Base-by-base conservation (phyloP, 2,329 filamentous ascomycete species). In the Ceratocystis variospora region DNA sequence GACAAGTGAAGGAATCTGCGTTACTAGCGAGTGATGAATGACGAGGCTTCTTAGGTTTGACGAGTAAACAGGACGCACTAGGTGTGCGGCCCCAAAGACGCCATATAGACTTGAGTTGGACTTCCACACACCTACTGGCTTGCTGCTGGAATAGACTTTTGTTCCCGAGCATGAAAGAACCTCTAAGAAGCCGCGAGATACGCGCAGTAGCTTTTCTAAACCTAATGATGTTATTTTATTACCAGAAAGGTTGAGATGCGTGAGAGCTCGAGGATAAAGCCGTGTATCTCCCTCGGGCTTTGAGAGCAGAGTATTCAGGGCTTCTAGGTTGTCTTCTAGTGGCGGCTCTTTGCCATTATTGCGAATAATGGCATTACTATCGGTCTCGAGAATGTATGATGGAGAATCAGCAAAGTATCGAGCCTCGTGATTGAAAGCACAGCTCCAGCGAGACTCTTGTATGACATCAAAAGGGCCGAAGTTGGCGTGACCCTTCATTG, bases 1-100 rank as follows among this genome's bases (percentile, higher is more conserved):
- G 3, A 75, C 68, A 3, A 84, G 69, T 0, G 78, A 79, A 1
- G 79, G 80, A 7, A 82, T 75, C 50, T 79, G 77, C 0, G 84
- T 87, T 5, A 86, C 77, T 1, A 85, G 69, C 0, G 83, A 86
- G 71, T 87, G 84, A 63, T 87, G 84, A 5, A 84, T 74, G 12
- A 80, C 78, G 1, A 86, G 73, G 1, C 74, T 75, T 41, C 79
- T 78, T 3, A 86, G 74, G 68, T 82, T 82, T 0, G 80, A 78
- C 0, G 80, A 81, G 63, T 81, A 73, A 0, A 80, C 78, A 0
- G 82, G 81, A 0, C 82, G 77, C 65, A 83, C 79, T 7, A 80
- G 69, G 69, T 83, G 76, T 0, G 77, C 73, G 3, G 74, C 73
- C 6, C 79, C 78, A 8, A 80, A 69, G 6, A 80, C 72, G 17